Evolutionary conservation across 257 asterid species (phyloP), one percentile per base, ranked within the genome.

Genomic region (Forsythia viridissima): DNA sequence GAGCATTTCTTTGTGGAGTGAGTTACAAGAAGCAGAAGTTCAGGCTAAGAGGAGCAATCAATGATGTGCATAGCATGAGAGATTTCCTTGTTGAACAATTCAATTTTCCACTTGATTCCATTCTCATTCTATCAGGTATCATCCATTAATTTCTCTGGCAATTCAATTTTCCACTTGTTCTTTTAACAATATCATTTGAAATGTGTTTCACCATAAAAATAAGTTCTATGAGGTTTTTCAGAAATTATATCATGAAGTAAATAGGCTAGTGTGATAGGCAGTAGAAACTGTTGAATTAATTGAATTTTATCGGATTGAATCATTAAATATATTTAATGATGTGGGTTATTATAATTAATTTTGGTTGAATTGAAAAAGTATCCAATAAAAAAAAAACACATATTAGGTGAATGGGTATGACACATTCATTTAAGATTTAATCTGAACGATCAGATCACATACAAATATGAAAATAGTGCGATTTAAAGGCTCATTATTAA

Each of bases 1-100:
- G 89, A 1, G 89, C 88, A 8, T 70, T 85, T 57, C 89, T 87
- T 11, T 85, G 87, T 79, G 87, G 90, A 40, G 83, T 85, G 70
- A 80, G 83, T 70, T 87, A 85, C 82, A 81, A 70, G 80, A 76
- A 76, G 55, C 81, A 75, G 80, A 85, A 83, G 71, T 65, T 78
- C 71, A 80, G 81, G 80, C 86, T 87, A 34, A 65, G 39, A 72
- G 90, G 88, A 81, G 71, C 87, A 12, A 18, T 72, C 18, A 78
- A 75, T 63, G 90, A 82, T 44, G 82, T 84, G 39, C 42, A 40
- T 65, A 76, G 38, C 78, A 84, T 87, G 83, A 55, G 51, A 52
- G 71, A 78, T 4, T 74, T 87, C 38, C 85, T 87, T 3, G 42
- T 76, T 71, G 8, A 48, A 34, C 77, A 71, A 16, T 84, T 84